Conservation (phyloP, 2,329 filamentous ascomycete species). For the Ophiocordyceps robertsii region DNA sequence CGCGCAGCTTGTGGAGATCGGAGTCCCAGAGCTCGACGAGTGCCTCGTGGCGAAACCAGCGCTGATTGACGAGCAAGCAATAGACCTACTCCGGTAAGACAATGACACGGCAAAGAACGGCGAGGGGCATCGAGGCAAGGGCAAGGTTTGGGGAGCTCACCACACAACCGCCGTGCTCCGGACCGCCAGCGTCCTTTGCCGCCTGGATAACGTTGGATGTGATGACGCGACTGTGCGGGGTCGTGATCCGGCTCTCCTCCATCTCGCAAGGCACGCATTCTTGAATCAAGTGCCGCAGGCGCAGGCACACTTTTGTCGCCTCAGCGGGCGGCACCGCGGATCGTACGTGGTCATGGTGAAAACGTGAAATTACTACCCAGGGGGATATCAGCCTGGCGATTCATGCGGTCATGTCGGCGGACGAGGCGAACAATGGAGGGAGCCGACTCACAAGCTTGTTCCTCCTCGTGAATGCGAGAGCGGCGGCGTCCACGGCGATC, state of each 20-base stretch:
- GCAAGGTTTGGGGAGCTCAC: slow-evolving; percentile 16
- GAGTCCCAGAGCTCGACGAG: slow-evolving; percentile 81
- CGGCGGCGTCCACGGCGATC: slow-evolving; percentile 11
- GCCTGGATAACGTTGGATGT: slow-evolving; percentile 67
- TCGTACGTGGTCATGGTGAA: slow-evolving; percentile 41
- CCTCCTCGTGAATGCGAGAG: slow-evolving; percentile 28
- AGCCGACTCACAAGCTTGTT: slow-evolving; percentile 26
- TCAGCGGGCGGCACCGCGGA: slow-evolving; percentile 62
- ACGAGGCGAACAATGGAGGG: too few species aligned
- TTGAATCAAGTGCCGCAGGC: slow-evolving; percentile 82
- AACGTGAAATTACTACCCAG: slow-evolving; percentile 48
- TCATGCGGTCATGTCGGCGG: not conserved
- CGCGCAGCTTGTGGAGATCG: slow-evolving; percentile 65
- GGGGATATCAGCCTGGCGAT: not conserved
- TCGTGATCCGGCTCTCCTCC: slow-evolving; percentile 59
- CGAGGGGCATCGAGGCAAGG: not conserved
- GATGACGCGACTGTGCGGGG: slow-evolving; percentile 74
- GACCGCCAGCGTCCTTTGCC: slow-evolving; percentile 67
- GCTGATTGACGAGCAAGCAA: slow-evolving; percentile 58
- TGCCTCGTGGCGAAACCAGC: slow-evolving; percentile 70
- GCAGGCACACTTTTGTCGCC: slow-evolving; percentile 81
- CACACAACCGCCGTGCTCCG: slow-evolving; percentile 64
- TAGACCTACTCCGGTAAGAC: slow-evolving; percentile 36
- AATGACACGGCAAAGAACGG: not conserved
- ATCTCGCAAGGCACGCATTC: slow-evolving; percentile 84